Conservation (phyloP, 768 basidiomycete genomes). For the Tephrocybe rancida region DNA sequence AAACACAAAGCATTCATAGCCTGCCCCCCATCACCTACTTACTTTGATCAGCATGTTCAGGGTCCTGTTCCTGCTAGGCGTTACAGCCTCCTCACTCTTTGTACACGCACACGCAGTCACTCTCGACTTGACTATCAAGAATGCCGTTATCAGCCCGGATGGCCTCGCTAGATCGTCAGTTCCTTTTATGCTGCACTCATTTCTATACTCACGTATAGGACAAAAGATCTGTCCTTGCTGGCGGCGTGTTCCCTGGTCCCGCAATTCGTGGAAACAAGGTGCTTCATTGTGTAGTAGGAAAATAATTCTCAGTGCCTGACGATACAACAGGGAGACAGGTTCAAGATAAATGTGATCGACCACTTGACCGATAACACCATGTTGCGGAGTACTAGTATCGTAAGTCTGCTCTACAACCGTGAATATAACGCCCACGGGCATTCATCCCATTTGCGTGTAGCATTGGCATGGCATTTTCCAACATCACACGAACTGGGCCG, state of each 20-base stretch:
- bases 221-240: conserved; percentile 8
- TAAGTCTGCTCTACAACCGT: conserved; percentile 7
- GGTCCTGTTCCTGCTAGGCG: not conserved
- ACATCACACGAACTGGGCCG: conserved; percentile 8
- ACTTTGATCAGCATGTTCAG: not conserved
- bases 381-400: conserved; percentile 24
- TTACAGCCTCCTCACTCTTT: not conserved
- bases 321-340: conserved; percentile 19
- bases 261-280: conserved; percentile 7
- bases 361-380: conserved; percentile 23
- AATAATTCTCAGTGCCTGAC: not conserved
- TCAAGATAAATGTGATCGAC: conserved; percentile 25
- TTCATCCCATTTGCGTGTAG: not conserved
- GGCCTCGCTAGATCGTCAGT: conserved; percentile 12
- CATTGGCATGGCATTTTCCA: conserved; percentile 17
- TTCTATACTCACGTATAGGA: not conserved
- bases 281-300: not conserved
- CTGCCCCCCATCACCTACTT: not conserved
- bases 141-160: conserved; percentile 57
- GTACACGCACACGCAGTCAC: not conserved
- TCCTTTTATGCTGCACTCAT: not conserved
- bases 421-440: too few relatives aligned
- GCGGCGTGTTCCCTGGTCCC: conserved; percentile 12
- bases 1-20: too few relatives aligned
- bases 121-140: conserved; percentile 58